Evolutionary conservation across 805 yeast species (phyloP).

Genomic region (Hanseniaspora valbyensis): DNA sequence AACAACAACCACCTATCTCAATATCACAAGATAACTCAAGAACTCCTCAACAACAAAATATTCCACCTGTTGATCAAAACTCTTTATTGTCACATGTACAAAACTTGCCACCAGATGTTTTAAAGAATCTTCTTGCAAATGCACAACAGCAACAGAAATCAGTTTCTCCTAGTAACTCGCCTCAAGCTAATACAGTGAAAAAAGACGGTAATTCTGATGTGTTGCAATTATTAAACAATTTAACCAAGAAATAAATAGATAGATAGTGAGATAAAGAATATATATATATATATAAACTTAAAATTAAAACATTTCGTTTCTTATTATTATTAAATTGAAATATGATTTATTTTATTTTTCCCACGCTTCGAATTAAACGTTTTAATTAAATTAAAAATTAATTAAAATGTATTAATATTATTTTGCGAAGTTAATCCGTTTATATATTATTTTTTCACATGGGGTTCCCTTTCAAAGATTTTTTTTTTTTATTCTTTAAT

Average conservation of each 20-base stretch:
- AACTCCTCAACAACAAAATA: constrained; percentile 22
- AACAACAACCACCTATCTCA: constrained; percentile 22
- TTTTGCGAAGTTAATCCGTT: too few relatives aligned
- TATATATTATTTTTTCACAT: too few relatives aligned
- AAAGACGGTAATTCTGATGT: not conserved
- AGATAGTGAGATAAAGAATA: too few relatives aligned
- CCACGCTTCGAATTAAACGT: too few relatives aligned
- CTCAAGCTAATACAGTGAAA: not conserved
- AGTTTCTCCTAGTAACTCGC: not conserved
- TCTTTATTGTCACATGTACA: constrained; percentile 28
- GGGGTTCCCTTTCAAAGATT: too few relatives aligned
- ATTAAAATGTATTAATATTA: too few relatives aligned
- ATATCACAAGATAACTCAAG: constrained; percentile 21
- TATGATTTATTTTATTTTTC: too few relatives aligned
- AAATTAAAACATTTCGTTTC: too few relatives aligned
- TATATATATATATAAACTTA: too few relatives aligned
- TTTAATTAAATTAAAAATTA: too few relatives aligned
- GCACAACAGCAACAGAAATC: constrained; percentile 25
- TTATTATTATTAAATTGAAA: too few relatives aligned
- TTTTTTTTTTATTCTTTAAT: too few relatives aligned
- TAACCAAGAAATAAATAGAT: constrained; percentile 10
- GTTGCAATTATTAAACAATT: constrained; percentile 8
- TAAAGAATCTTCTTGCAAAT: constrained; percentile 25
- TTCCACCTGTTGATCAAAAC: constrained; percentile 25
- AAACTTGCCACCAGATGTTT: constrained; percentile 29